Base-by-base conservation (phyloP, 2,329 filamentous ascomycete species). In the Aspergillus persii region DNA sequence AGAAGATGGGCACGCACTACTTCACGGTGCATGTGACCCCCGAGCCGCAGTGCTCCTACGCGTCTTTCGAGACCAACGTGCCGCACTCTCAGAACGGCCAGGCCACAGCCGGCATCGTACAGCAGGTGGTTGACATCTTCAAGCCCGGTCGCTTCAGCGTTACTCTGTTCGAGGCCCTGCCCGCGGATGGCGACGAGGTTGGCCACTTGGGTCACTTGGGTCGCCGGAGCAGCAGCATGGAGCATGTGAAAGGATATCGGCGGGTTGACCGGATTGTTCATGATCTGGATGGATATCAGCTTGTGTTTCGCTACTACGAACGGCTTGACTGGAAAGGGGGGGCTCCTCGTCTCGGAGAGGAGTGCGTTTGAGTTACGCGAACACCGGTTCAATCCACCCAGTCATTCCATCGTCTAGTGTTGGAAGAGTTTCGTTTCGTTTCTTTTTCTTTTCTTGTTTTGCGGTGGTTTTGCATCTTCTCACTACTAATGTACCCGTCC, bases 21-120 rank as follows among this genome's bases (percentile, higher is more conserved):
- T 99, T 97, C 79, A 99, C 94, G 1, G 95, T 99, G 27, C 95
- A 99, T 73, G 95, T 99, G 66, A 99, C 95, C 0, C 95, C 95
- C 0, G 95, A 99, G 82, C 92, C 94, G 12, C 88, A 96, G 70
- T 99, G 94, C 81, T 97, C 93, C 4, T 99, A 96, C 75, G 95
- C 95, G 39, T 97, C 92, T 2, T 99, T 99, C 73, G 95, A 99
- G 82, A 98, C 95, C 66, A 99, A 98, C 68, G 94, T 99, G 3
- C 95, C 95, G 1, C 90, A 92, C 29, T 88, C 87, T 4, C 92
- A 96, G 79, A 91, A 86, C 58, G 93, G 93, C 15, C 89, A 93
- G 63, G 90, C 93, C 73, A 97, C 94, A 0, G 87, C 88, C 29
- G 94, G 96, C 64, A 89, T 98, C 61, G 90, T 99, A 62, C 88